Percentiles rank a stretch among this genome's conserved stretches.
Evolutionary conservation across 129 eudicot species (phyloP).

Genomic region (Scalesia atractyloides): DNA sequence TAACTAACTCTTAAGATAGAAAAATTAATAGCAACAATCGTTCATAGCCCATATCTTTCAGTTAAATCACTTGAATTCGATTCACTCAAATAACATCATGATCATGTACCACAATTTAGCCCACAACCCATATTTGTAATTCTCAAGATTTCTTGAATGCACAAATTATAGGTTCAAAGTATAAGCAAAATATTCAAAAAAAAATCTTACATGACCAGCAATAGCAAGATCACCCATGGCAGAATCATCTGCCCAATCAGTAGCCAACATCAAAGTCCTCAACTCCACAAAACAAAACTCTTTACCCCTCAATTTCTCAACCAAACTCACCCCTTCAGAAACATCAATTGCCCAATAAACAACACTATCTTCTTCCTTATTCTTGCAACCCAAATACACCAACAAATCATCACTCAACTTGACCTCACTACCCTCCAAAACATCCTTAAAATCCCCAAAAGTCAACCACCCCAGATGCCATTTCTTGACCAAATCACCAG

Average conservation of each 20-base stretch:
- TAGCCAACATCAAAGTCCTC: constrained; percentile 98
- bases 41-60: not conserved
- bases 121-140: not conserved
- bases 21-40: not conserved
- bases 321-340: constrained; percentile 60
- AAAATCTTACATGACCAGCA: constrained; percentile 82
- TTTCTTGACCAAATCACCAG: constrained; percentile 40
- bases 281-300: constrained; percentile 72
- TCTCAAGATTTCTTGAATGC: too few species aligned
- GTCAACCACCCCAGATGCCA: constrained; percentile 94
- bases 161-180: too few species aligned
- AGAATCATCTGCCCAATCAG: constrained; percentile 73
- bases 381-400: constrained; percentile 76
- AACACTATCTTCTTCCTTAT: constrained; percentile 36
- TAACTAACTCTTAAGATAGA: constrained; percentile 1
- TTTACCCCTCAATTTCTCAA: constrained; percentile 46
- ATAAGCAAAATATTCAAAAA: too few species aligned
- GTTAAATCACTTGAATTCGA: not conserved
- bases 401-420: constrained; percentile 58
- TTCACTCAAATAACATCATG: not conserved
- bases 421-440: constrained; percentile 60
- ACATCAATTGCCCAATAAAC: constrained; percentile 94
- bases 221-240: constrained; percentile 86
- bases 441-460: constrained; percentile 56
- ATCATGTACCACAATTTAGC: not conserved